Conservation (phyloP, 2,329 filamentous ascomycete species). For the Fusarium neocosmosporiellum region DNA sequence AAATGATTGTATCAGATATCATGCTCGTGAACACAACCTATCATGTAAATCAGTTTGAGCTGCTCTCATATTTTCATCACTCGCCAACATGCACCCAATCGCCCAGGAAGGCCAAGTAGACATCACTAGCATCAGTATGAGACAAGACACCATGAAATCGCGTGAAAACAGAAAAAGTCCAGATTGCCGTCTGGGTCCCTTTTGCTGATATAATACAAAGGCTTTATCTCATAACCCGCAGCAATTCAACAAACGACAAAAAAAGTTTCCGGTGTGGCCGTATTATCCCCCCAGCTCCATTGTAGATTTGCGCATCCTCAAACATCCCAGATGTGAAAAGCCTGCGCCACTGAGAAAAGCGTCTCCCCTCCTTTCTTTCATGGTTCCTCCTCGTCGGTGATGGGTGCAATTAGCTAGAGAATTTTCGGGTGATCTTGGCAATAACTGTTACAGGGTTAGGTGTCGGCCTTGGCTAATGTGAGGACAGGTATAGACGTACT, state of each 20-base stretch:
- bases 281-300: conserved; percentile 34
- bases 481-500: conserved; percentile 68
- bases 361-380: conserved; percentile 15
- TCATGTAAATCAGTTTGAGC: background rate
- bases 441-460: conserved; percentile 73
- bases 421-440: conserved; percentile 92
- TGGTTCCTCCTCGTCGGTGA: conserved; percentile 11
- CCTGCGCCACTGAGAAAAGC: conserved; percentile 39
- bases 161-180: conserved; percentile 39
- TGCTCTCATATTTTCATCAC: background rate
- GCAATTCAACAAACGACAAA: conserved; percentile 39
- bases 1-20: too few relatives aligned
- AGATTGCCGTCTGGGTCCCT: conserved; percentile 40
- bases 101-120: background rate
- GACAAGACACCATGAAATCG: background rate
- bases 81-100: background rate
- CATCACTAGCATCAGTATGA: background rate
- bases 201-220: conserved; percentile 49
- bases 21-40: background rate
- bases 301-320: conserved; percentile 38
- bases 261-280: conserved; percentile 41
- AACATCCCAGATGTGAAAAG: conserved; percentile 34
- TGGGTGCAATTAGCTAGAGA: conserved; percentile 68
- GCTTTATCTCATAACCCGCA: conserved; percentile 43
- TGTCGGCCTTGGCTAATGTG: background rate